phyloP scores from a whole-genome alignment of 495 filamentous ascomycete species.

The Hypoxylon trugodes region DNA sequence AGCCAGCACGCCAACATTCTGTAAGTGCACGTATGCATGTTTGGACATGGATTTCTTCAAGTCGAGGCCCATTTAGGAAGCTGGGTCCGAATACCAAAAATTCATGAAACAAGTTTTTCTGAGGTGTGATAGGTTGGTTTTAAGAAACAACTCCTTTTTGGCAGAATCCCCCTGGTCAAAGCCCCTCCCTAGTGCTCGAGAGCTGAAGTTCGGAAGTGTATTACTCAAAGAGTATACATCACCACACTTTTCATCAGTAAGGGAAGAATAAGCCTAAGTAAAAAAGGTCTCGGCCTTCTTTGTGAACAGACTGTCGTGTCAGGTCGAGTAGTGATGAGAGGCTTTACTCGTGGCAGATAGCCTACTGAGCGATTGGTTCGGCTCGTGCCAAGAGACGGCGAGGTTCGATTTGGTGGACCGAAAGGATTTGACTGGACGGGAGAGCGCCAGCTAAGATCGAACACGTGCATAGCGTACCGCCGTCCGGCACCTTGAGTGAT shows the following conservation, averaged over 20 bases:
- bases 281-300: neutral
- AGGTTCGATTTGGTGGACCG: conserved; percentile 13
- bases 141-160: conserved; percentile 19
- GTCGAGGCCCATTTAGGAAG: conserved; percentile 18
- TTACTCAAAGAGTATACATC: conserved; percentile 2
- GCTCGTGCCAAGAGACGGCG: too few species aligned
- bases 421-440: conserved; percentile 30
- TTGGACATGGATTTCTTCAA: conserved; percentile 5
- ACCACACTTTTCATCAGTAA: neutral
- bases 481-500: conserved; percentile 19
- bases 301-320: conserved; percentile 17
- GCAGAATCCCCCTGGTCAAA: conserved; percentile 11
- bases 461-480: conserved; percentile 27
- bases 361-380: too few species aligned
- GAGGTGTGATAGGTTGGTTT: conserved; percentile 25
- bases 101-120: conserved; percentile 21
- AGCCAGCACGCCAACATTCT: conserved; percentile 1
- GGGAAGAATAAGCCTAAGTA: neutral
- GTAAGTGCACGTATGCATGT: conserved; percentile 7
- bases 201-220: neutral
- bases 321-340: conserved; percentile 1
- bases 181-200: neutral
- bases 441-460: conserved; percentile 23
- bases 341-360: neutral
- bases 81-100: conserved; percentile 17